Percentiles rank a stretch among this genome's conserved stretches.
Evolutionary conservation across 2,329 filamentous ascomycete genomes (phyloP).

Genomic region (Fusarium zealandicum): DNA sequence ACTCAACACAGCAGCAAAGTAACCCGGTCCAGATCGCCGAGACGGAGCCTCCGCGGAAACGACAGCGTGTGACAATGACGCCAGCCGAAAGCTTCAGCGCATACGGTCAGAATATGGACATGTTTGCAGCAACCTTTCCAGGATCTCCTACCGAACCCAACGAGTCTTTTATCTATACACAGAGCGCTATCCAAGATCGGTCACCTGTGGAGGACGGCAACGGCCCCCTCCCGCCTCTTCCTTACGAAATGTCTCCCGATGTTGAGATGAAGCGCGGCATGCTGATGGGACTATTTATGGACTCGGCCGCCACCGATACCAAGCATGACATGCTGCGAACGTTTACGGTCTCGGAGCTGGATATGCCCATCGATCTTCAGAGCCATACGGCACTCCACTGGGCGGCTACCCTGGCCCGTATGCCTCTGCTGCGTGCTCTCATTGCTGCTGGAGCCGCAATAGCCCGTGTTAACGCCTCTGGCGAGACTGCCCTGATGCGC

Average conservation of each 20-base stretch:
- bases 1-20: constrained; percentile 65
- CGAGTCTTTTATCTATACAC: constrained; percentile 76
- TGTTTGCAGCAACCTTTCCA: constrained; percentile 59
- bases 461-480: constrained; percentile 84
- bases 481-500: constrained; percentile 92
- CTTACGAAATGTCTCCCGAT: constrained; percentile 66
- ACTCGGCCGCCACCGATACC: constrained; percentile 72
- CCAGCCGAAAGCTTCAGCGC: constrained; percentile 66
- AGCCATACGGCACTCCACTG: constrained; percentile 93
- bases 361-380: constrained; percentile 89
- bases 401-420: constrained; percentile 90
- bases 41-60: constrained; percentile 82
- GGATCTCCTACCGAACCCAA: constrained; percentile 82
- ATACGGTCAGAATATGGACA: constrained; percentile 57
- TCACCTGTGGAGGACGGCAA: constrained; percentile 58
- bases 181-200: constrained; percentile 54
- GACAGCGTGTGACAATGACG: constrained; percentile 66
- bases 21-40: constrained; percentile 51
- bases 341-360: constrained; percentile 80
- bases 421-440: constrained; percentile 80
- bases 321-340: constrained; percentile 80
- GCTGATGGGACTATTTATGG: constrained; percentile 83
- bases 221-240: constrained; percentile 70
- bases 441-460: constrained; percentile 87
- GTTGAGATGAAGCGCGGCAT: constrained; percentile 82